A percentile compares a stretch with the other conserved stretches of the same genome.
Evolutionary conservation across 169 alveolate genomes (phyloP).

Genomic region (Theileria sp.): DNA sequence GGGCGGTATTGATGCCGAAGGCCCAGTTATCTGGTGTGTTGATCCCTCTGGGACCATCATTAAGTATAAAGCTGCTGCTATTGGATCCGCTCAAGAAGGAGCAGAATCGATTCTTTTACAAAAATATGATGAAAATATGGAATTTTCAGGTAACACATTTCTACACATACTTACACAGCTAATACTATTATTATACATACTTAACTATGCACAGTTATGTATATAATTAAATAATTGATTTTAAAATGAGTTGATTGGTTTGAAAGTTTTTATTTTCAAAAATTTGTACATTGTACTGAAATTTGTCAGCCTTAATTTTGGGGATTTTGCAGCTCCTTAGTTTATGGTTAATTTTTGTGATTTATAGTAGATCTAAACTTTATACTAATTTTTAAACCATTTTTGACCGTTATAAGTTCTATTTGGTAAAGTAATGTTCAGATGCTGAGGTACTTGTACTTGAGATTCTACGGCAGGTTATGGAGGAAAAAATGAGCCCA

Average conservation of each 20-base stretch:
- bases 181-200: not conserved
- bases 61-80: slow-evolving; percentile 94
- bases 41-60: slow-evolving; percentile 97
- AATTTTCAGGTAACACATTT: slow-evolving; percentile 79
- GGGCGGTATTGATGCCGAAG: slow-evolving; percentile 95
- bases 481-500: slow-evolving; percentile 94
- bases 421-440: slow-evolving; percentile 11
- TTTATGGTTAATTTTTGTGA: not conserved
- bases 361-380: not conserved
- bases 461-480: slow-evolving; percentile 93
- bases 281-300: not conserved
- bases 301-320: not conserved
- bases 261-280: not conserved
- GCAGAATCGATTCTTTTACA: slow-evolving; percentile 94
- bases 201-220: not conserved
- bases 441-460: slow-evolving; percentile 94
- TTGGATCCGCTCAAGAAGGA: slow-evolving; percentile 94
- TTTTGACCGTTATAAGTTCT: not conserved
- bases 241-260: slow-evolving; percentile 3
- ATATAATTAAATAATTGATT: not conserved
- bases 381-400: slow-evolving; percentile 3
- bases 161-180: not conserved
- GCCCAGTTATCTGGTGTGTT: slow-evolving; percentile 94
- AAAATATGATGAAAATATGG: slow-evolving; percentile 89
- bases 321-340: not conserved